Base-by-base conservation (phyloP, 768 basidiomycete genomes). In the Amanita rimosa region DNA sequence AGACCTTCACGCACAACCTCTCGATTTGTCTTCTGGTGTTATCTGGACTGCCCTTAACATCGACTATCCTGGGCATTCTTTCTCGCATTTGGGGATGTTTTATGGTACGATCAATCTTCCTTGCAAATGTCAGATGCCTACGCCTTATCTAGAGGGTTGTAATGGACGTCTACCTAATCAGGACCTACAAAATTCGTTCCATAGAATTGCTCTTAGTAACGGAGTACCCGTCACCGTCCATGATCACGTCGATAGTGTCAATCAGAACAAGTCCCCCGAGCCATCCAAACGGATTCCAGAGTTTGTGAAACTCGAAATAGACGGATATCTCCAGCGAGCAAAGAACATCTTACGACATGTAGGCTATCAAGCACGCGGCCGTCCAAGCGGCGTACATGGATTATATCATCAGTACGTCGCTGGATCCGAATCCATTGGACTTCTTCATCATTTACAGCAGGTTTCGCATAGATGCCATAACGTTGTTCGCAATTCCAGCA, bases 121-220 rank as follows among this genome's bases (percentile, higher is more conserved):
- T 21, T 13, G 8, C 31, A 24, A 26, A n/a, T 34, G 19, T 24
- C 8, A 24, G 43, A 36, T 50, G 50, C 6, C 52, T 55, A 31
- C 46, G 21, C 24, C 11, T 19, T 49, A 27, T 47, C 3, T 33
- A 98, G 95, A 98, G 73, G 96, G 95, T 10, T 70, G 91, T 3
- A 97, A 98, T 60, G 96, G 93, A 17, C 83, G 92, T 17, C 70
- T 98, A 38, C 93, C 96, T 3, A 99, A 99, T 59, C 93, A 97
- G 65, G 96, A 99, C 63, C 71, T 96, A 2, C 66, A 96, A 50
- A 97, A 96, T 61, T 85, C 90, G 0, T 74, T 90, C 41, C 69
- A 77, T 17, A 61, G 78, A 33, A 85, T 96, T 42, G 74, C 90
- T 6, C 75, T 74, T 26, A 79, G 76, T 55, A 82, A 83, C 2